Evolutionary conservation across 306 rosid genomes (phyloP), one percentile per base, ranked within the genome.

Genomic region (Cicer bijugum): DNA sequence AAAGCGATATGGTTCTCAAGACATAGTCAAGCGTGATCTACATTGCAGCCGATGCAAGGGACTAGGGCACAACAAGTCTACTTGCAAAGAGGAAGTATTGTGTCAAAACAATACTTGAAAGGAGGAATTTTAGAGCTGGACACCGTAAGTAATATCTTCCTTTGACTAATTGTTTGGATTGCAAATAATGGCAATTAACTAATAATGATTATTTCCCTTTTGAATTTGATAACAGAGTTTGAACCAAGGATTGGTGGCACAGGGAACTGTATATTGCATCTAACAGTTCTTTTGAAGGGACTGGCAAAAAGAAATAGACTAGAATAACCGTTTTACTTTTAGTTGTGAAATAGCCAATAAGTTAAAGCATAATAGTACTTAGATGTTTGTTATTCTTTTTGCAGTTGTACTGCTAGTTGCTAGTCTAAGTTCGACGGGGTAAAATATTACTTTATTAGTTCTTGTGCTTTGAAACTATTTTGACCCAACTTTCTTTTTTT

Each of bases 11-110:
- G 91, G 86, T 47, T 76, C 89, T 4, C 92, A 84, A 64, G 96
- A 87, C 52, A 64, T 85, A 64, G 82, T 72, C 67, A 94, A 89
- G 84, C 96, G 99, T 62, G 96, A 88, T 52, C 95, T 91, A 68
- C 97, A 85, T 86, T 94, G 99, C 85, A 94, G 97, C 83, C 88
- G 85, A 71, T 94, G 99, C 86, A 91, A 87, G 86, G 95, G 96
- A 67, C 96, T 91, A 9, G 96, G 97, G 58, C 99, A 94, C 82
- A 94, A 94, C 87, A 94, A 89, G 80, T 94, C 97, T 66, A 94
- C 99, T 66, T 94, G 99, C 86, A 94, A 85, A 77, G 91, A 82
- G 68, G 72, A 69, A 45, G 20, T 84, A 35, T 82, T 91, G 12
- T 92, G 96, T 68, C 97, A 89, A 82, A 91, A 89, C 84, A 94